Percentiles rank a stretch among this genome's conserved stretches.
Evolutionary conservation across 305 asterid genomes (phyloP).

Genomic region (Fraxinus nigra): DNA sequence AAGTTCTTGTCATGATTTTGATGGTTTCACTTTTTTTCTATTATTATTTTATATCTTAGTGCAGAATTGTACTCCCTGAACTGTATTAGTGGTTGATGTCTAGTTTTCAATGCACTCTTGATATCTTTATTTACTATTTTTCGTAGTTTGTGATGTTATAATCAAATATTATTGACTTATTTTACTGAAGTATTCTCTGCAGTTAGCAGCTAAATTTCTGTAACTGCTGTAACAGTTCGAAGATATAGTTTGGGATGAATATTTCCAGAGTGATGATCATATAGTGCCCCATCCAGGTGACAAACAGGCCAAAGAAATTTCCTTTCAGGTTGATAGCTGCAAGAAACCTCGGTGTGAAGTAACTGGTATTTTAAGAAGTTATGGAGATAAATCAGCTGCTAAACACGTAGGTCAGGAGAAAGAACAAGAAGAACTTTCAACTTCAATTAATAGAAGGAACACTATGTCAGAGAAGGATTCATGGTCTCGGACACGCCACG

Average conservation of each 20-base stretch:
- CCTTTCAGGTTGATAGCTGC: conserved; percentile 28
- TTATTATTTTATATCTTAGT: neutral
- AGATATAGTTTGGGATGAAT: conserved; percentile 48
- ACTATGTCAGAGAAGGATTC: conserved; percentile 51
- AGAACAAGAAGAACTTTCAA: conserved; percentile 26
- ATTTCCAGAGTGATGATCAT: conserved; percentile 45
- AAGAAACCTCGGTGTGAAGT: conserved; percentile 31
- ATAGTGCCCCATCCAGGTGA: conserved; percentile 40
- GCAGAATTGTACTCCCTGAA: neutral
- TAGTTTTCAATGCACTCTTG: neutral
- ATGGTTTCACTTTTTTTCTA: neutral
- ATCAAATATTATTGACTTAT: conserved; percentile 19
- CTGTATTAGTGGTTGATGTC: neutral
- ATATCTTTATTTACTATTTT: neutral
- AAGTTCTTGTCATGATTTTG: neutral
- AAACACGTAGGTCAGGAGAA: conserved; percentile 31
- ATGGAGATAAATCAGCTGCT: conserved; percentile 29
- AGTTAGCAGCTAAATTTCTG: conserved; percentile 34
- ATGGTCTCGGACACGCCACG: conserved; percentile 37
- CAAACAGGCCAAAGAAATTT: conserved; percentile 23
- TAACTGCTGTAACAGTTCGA: conserved; percentile 46
- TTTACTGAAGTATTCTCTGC: conserved; percentile 31
- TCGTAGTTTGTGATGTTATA: neutral
- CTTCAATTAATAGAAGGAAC: conserved; percentile 38
- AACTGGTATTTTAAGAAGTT: conserved; percentile 25